Percentiles rank a stretch among this genome's conserved stretches.
Conservation (phyloP, 2,329 filamentous ascomycete species). For the Xylaria sp. region DNA sequence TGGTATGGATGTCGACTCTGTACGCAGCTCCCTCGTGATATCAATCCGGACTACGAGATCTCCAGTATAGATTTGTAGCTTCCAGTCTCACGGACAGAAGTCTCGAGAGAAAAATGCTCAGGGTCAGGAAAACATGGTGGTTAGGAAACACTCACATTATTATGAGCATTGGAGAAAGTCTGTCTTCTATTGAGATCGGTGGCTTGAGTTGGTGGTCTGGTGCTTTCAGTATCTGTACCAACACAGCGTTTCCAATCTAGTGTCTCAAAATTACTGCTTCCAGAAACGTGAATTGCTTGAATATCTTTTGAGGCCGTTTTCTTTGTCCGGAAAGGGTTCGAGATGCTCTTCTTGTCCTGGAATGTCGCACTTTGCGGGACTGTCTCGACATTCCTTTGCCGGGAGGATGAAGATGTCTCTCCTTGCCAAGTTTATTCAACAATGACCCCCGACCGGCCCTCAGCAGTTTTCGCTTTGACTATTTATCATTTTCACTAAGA, state of each 20-base stretch:
- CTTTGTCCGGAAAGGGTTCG: slow-evolving; percentile 9
- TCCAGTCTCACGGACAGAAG: background rate
- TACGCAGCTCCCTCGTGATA: background rate
- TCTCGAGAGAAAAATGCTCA: background rate
- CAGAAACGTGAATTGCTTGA: background rate
- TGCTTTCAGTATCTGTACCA: background rate
- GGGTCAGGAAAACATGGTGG: too few species aligned
- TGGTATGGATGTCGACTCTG: background rate
- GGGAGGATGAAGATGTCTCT: slow-evolving; percentile 18
- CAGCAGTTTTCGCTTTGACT: slow-evolving; percentile 2
- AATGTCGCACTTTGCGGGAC: slow-evolving; percentile 25
- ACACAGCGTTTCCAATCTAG: background rate
- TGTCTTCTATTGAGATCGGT: background rate
- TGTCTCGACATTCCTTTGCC: slow-evolving; percentile 26
- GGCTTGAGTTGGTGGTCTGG: background rate
- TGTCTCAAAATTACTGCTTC: background rate
- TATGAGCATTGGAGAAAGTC: background rate
- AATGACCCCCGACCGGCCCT: slow-evolving; percentile 20
- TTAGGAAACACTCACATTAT: background rate
- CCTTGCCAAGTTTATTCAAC: slow-evolving; percentile 29
- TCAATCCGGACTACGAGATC: background rate
- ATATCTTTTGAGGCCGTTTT: slow-evolving; percentile 18
- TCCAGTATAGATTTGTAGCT: background rate
- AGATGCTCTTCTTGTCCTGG: slow-evolving; percentile 10
- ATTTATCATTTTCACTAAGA: slow-evolving; percentile 8